A percentile compares a stretch with the other conserved stretches of the same genome.
Conservation (phyloP, 2,329 filamentous ascomycete species). For the Sarocladium strictum region DNA sequence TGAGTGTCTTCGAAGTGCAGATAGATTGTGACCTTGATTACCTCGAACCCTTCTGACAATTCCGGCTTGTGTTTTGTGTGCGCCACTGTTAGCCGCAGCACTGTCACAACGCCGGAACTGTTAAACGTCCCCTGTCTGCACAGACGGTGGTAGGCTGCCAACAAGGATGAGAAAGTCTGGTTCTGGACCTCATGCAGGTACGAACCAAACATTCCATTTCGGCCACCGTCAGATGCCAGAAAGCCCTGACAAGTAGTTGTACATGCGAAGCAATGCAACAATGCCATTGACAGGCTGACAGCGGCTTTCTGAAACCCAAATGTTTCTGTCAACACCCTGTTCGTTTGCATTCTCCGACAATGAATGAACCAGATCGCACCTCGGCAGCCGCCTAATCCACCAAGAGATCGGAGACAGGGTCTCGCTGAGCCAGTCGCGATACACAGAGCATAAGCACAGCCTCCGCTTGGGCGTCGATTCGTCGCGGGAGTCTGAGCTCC, state of each 20-base stretch:
- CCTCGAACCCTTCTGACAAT: background rate
- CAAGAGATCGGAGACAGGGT: background rate
- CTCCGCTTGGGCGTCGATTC: background rate
- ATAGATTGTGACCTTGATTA: background rate
- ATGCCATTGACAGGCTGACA: background rate
- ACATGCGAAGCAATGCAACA: too few species aligned
- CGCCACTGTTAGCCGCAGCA: background rate
- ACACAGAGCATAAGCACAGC: background rate
- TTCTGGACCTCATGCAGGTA: background rate
- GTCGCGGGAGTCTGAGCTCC: slow-evolving; percentile 4
- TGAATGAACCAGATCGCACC: background rate
- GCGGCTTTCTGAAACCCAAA: background rate
- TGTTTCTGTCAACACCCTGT: background rate
- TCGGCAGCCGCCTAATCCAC: background rate
- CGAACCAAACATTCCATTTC: background rate
- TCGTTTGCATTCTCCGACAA: background rate
- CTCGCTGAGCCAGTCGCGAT: slow-evolving; percentile 1
- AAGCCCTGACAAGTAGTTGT: too few species aligned
- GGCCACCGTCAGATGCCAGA: background rate
- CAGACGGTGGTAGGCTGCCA: background rate
- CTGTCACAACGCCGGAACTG: background rate
- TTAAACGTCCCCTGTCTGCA: background rate
- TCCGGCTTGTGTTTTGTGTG: background rate
- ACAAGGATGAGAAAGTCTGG: slow-evolving; percentile 1
- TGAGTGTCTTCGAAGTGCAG: background rate